Percentiles rank a stretch among this genome's conserved stretches.
Conservation (phyloP, 441 rosid species). For the Manihot esculenta region DNA sequence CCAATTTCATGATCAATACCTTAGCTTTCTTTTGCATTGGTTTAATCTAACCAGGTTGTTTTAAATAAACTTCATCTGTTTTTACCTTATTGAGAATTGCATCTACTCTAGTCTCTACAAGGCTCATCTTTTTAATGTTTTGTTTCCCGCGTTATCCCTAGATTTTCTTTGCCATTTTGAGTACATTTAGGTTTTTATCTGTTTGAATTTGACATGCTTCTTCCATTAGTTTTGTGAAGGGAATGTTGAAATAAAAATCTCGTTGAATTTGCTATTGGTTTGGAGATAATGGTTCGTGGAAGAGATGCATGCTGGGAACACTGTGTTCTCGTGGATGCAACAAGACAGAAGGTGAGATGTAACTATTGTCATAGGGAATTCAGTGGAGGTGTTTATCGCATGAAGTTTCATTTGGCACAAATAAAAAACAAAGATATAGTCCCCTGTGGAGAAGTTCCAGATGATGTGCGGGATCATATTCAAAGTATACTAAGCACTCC, state of each 20-base stretch:
- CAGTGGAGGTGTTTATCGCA: conserved; percentile 66
- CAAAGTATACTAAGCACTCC: conserved; percentile 44
- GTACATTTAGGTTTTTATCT: neutral
- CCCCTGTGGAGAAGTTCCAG: conserved; percentile 52
- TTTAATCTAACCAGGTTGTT: conserved; percentile 3
- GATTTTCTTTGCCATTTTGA: neutral
- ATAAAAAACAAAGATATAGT: conserved; percentile 63
- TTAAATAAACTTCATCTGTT: neutral
- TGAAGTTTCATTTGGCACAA: conserved; percentile 72
- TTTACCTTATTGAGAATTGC: too few relatives aligned
- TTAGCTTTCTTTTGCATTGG: neutral
- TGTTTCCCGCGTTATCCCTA: neutral
- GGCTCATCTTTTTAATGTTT: neutral
- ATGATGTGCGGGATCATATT: conserved; percentile 45
- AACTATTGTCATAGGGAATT: conserved; percentile 60
- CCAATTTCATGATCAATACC: neutral
- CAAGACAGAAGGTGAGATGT: conserved; percentile 60
- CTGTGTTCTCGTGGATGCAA: conserved; percentile 57
- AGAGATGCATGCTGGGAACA: conserved; percentile 74
- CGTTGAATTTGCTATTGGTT: conserved; percentile 5
- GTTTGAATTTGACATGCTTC: conserved; percentile 1
- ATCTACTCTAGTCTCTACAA: too few relatives aligned
- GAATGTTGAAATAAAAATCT: neutral
- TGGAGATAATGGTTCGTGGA: conserved; percentile 53
- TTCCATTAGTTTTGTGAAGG: neutral